phyloP scores from a whole-genome alignment of 2,329 filamentous ascomycete species.

The Myriangium duriaei region DNA sequence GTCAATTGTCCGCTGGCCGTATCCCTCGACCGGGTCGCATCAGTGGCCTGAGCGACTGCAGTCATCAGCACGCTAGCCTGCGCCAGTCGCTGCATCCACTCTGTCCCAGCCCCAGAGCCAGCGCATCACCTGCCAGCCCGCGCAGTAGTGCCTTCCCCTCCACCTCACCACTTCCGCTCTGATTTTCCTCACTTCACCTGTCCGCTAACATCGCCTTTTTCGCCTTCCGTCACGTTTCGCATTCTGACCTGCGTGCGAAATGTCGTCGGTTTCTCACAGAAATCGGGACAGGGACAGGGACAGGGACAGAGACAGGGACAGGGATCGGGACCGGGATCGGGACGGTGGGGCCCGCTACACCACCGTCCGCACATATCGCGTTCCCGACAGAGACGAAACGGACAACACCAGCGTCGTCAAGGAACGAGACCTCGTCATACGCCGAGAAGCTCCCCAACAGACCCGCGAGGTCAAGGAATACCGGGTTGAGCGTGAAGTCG shows the following conservation, averaged over 20 bases:
- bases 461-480: slow-evolving; percentile 21
- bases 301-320: slow-evolving; percentile 33
- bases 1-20: background rate
- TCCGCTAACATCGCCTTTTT: background rate
- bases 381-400: slow-evolving; percentile 31
- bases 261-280: slow-evolving; percentile 37
- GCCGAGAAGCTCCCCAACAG: slow-evolving; percentile 20
- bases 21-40: too few species aligned
- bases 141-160: too few species aligned
- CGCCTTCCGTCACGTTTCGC: background rate
- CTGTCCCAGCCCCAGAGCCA: background rate
- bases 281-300: too few species aligned
- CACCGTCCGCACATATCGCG: slow-evolving; percentile 48
- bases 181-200: background rate
- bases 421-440: slow-evolving; percentile 38
- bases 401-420: slow-evolving; percentile 25
- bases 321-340: slow-evolving; percentile 30
- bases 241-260: slow-evolving; percentile 13
- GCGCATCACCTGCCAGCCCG: background rate
- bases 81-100: background rate
- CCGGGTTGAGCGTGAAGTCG: slow-evolving; percentile 27
- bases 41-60: background rate
- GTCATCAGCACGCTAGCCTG: background rate
- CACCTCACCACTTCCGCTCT: background rate
- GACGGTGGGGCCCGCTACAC: slow-evolving; percentile 36